Conservation (phyloP, 225 moss, liverwort and hornwort species). For the Climacium dendroides region DNA sequence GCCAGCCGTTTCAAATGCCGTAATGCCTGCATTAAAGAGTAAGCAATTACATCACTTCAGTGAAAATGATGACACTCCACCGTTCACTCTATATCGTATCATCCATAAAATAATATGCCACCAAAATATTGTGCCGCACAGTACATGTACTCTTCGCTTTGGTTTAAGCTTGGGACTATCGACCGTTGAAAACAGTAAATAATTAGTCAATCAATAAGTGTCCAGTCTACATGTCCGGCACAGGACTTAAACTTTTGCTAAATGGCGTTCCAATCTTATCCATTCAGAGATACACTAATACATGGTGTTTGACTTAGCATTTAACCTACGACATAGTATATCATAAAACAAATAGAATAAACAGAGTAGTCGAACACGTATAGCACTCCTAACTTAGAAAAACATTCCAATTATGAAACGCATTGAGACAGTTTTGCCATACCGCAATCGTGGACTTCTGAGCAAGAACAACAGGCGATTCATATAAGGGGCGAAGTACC, state of each 20-base stretch:
- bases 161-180: background rate
- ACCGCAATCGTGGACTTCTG: constrained; percentile 89
- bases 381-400: too few relatives aligned
- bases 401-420: background rate
- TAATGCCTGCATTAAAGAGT: constrained; percentile 28
- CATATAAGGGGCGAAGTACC: constrained; percentile 86
- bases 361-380: too few relatives aligned
- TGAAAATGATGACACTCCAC: background rate
- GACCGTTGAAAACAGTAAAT: background rate
- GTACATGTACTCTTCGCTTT: background rate
- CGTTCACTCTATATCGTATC: background rate
- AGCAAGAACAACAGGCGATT: constrained; percentile 88
- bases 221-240: background rate
- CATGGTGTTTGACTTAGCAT: background rate
- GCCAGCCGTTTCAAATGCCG: constrained; percentile 73
- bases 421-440: background rate
- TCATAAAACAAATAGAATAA: too few relatives aligned
- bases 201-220: background rate
- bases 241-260: background rate
- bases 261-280: background rate
- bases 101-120: background rate
- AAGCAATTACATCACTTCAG: background rate
- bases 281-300: background rate
- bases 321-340: background rate
- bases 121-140: background rate